Evolutionary conservation across 805 yeast species (phyloP).

Genomic region (Kockiozyma suomiensis): DNA sequence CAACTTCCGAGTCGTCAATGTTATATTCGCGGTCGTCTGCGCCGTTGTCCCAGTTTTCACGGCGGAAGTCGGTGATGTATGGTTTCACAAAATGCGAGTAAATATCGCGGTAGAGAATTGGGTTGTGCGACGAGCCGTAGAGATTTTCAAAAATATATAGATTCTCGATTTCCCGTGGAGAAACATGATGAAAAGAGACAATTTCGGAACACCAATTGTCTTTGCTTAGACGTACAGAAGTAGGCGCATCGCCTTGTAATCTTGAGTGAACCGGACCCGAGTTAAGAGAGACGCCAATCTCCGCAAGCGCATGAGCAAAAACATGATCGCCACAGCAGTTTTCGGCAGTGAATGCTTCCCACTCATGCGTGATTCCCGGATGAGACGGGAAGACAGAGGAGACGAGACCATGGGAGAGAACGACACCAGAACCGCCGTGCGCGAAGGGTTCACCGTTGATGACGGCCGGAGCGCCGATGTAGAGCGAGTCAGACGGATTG

Average conservation of each 20-base stretch:
- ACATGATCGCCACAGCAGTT: too few relatives aligned
- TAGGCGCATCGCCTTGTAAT: conserved; percentile 43
- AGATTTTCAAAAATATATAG: conserved; percentile 44
- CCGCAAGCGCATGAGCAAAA: conserved; percentile 37
- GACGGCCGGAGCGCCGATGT: conserved; percentile 40
- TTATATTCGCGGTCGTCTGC: conserved; percentile 8
- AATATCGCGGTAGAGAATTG: conserved; percentile 38
- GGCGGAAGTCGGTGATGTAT: not conserved
- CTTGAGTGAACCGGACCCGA: conserved; percentile 38
- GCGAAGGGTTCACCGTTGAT: conserved; percentile 38
- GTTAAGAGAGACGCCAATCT: conserved; percentile 12
- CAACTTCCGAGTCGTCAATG: not conserved
- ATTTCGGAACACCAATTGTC: conserved; percentile 41
- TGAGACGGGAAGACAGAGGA: conserved; percentile 34
- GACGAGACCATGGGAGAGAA: conserved; percentile 41
- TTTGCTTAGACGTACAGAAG: conserved; percentile 19
- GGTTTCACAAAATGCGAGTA: conserved; percentile 39
- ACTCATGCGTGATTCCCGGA: conserved; percentile 22
- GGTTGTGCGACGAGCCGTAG: conserved; percentile 20
- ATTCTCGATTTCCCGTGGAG: conserved; percentile 19
- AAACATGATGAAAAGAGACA: conserved; percentile 42
- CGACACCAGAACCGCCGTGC: too few relatives aligned
- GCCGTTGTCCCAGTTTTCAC: conserved; percentile 22
- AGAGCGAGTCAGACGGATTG: conserved; percentile 38
- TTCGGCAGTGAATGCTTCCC: conserved; percentile 9